These are phyloP conservation scores for Citrus unshiu DNA, from an alignment of 345 rosid species.

Conservation along the genomic window DNA sequence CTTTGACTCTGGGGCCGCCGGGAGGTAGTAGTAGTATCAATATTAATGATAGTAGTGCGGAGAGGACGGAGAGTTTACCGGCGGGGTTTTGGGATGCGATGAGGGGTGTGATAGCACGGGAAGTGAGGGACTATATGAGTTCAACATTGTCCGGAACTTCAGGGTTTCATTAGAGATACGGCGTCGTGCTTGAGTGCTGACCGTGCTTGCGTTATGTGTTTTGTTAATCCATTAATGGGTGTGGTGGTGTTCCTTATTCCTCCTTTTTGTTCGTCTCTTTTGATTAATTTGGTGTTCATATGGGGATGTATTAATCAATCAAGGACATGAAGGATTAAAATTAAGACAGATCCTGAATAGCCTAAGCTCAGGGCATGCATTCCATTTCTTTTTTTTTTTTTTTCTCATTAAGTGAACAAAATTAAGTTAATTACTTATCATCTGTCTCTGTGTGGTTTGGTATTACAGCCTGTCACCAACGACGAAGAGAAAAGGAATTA, in stretches of 20 bases:
- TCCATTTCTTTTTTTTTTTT: too few relatives aligned
- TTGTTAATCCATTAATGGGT: not conserved
- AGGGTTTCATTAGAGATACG: constrained; percentile 24
- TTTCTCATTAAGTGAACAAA: not conserved
- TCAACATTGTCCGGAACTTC: constrained; percentile 30
- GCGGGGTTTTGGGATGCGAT: constrained; percentile 63
- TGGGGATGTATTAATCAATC: not conserved
- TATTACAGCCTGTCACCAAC: constrained; percentile 16
- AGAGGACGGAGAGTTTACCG: constrained; percentile 30
- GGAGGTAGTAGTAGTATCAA: constrained; percentile 32
- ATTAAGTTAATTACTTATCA: not conserved
- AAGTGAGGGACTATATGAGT: constrained; percentile 56
- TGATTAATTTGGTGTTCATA: not conserved
- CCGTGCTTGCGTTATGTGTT: not conserved
- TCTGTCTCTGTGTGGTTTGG: not conserved
- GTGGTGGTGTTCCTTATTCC: not conserved
- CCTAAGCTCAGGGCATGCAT: not conserved
- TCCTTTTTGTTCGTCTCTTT: not conserved
- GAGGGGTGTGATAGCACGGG: constrained; percentile 66
- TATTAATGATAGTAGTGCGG: not conserved
- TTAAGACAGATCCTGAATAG: not conserved
- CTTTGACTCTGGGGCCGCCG: constrained; percentile 67
- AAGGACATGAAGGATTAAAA: not conserved
- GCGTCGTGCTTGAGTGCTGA: not conserved
- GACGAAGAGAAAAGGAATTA: not conserved